A percentile compares a stretch with the other conserved stretches of the same genome.
Conservation (phyloP, 2,329 filamentous ascomycete species). For the Paecilomyces dactylethromorphus region DNA sequence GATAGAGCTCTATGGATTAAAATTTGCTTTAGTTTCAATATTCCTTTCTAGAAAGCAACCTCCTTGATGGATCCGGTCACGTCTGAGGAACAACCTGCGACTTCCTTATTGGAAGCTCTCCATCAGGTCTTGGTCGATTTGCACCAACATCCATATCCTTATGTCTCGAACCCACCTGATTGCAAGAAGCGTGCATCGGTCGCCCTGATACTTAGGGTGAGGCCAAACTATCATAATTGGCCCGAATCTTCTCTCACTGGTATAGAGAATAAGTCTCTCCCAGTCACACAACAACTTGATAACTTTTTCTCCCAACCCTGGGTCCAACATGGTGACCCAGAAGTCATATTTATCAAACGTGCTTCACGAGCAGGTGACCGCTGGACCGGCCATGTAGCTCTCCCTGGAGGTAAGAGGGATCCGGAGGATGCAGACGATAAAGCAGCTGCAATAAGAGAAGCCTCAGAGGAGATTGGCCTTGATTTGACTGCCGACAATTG, state of each 20-base stretch:
- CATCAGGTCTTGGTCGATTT: constrained; percentile 26
- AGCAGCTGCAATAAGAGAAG: constrained; percentile 58
- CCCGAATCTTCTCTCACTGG: constrained; percentile 27
- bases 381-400: constrained; percentile 63
- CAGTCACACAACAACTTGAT: constrained; percentile 38
- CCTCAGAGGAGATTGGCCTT: constrained; percentile 60
- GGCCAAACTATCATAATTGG: constrained; percentile 51
- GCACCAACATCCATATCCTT: constrained; percentile 32
- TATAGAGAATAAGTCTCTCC: constrained; percentile 14
- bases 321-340: constrained; percentile 60
- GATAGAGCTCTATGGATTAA: not conserved
- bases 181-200: constrained; percentile 59
- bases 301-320: constrained; percentile 59
- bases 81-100: not conserved
- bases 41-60: not conserved
- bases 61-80: not conserved
- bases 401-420: constrained; percentile 63
- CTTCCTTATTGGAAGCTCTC: constrained; percentile 19
- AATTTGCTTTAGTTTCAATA: not conserved
- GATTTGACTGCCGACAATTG: constrained; percentile 46
- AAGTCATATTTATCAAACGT: constrained; percentile 66
- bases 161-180: constrained; percentile 39
- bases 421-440: constrained; percentile 57
- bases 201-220: constrained; percentile 57
- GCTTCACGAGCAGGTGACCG: constrained; percentile 58